phyloP scores from a whole-genome alignment of 1,139 yeast genomes.

The Torulaspora pretoriensis region DNA sequence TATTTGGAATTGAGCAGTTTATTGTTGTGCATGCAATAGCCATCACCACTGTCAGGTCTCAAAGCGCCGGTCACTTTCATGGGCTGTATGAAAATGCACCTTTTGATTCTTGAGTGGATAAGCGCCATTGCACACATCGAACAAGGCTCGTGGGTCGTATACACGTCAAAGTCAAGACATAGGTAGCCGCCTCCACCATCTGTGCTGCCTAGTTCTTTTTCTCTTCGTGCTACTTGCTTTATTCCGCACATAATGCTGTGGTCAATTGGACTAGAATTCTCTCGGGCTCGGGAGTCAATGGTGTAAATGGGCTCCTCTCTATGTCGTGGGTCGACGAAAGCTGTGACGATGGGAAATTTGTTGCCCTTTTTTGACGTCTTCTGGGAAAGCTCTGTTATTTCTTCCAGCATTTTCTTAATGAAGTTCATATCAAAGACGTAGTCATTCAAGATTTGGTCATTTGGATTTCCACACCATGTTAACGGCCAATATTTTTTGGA shows the following conservation, averaged over 20 bases:
- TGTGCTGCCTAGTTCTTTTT: constrained; percentile 23
- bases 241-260: constrained; percentile 79
- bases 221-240: constrained; percentile 47
- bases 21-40: constrained; percentile 71
- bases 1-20: constrained; percentile 73
- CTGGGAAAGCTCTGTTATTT: constrained; percentile 35
- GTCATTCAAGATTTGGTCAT: constrained; percentile 63
- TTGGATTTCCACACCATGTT: constrained; percentile 90
- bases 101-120: constrained; percentile 77
- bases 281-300: constrained; percentile 39
- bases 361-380: constrained; percentile 12
- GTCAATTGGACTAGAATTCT: constrained; percentile 45
- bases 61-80: constrained; percentile 52
- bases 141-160: constrained; percentile 94
- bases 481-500: constrained; percentile 73
- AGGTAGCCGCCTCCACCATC: constrained; percentile 46
- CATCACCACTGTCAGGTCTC: constrained; percentile 55
- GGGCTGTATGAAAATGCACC: constrained; percentile 57
- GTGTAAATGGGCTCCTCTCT: constrained; percentile 38
- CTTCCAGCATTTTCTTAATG: constrained; percentile 42
- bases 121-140: constrained; percentile 97
- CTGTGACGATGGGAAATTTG: constrained; percentile 25
- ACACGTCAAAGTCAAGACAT: constrained; percentile 72
- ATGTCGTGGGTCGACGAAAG: constrained; percentile 38
- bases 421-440: constrained; percentile 45